Evolutionary conservation across 176 grass and related monocot species (phyloP), one percentile per base, ranked within the genome.

Genomic region (Dactylis glomerata): DNA sequence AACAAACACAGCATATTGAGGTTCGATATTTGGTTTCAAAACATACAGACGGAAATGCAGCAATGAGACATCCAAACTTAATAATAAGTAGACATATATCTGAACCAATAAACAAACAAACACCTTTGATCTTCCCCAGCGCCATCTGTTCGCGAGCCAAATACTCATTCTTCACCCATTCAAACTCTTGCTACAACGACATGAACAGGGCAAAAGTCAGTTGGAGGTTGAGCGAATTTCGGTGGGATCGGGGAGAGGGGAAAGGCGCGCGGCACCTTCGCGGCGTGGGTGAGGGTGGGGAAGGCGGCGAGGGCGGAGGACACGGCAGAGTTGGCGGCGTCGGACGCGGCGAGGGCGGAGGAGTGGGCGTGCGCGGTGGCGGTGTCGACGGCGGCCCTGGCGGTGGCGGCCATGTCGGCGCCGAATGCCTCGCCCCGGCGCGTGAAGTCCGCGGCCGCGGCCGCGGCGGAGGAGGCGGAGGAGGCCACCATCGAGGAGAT

Each of bases 121-220:
- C 84, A 90, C 84, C 84, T 87, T 90, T 90, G 80, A 90, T 90
- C 89, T 90, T 86, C 59, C 75, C 80, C 52, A 90, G 51, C 47
- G 86, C 84, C 68, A 83, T 50, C 89, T 87, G 45, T 47, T 90
- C 89, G 3, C 73, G 84, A 87, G 17, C 37, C 7, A 31, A 5
- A 49, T 87, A 83, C 67, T 90, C 84, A 1, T 16, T 75, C 80
- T 83, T 90, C 28, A 59, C 9, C 89, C 89, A 90, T 42, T 90
- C 75, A 10, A 90, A 14, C 31, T 90, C 84, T 22, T 68, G 74
- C 89, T 90, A 24, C 9, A 71, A 8, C 22, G n/a, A 3, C 0
- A 15, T 26, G 5, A 79, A 32, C 2, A 59, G 12, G 26, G 1
- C 1, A 13, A 16, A 1, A 15, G 41, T 57, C 3, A 12, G 56